Base-by-base conservation (phyloP, 768 basidiomycete genomes). In the Termitomyces sp. region DNA sequence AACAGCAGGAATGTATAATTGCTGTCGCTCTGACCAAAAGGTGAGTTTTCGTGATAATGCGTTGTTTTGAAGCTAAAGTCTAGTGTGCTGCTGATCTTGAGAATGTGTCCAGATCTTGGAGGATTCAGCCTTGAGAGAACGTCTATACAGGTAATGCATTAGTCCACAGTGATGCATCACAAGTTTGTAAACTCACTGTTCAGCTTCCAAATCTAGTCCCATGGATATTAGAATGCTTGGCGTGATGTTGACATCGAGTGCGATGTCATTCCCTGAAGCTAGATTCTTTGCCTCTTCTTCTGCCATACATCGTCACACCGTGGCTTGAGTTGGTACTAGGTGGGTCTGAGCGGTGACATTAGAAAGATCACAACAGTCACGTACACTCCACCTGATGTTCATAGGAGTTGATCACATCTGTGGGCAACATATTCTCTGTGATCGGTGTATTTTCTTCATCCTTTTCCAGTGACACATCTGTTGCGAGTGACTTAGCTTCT, bases 131-230 rank as follows among this genome's bases (percentile, higher is more conserved):
- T 54, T 57, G 44, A 63, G 20, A 16, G 45, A 45, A 28, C 49
- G 55, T 51, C 62, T 63, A 28, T 28, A 28, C 28, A 54, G 7
- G 18, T 62, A 18, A 45, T 57, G 28, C 18, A 50, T 50, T 15
- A 56, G 33, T 28, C 20, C 7, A 24, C 28, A 9, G 35, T 59
- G 36, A 50, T 46, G 51, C 42, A 59, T 51, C 38, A 59, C 44
- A 24, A 50, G 38, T 12, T 22, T 24, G 32, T 35, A 24, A 5
- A 66, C 64, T 38, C 48, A 70, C 69, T 67, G 66, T 45, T 67
- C 62, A 24, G 59, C 60, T 38, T 70, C 65, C 0, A 68, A 52
- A 22, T 68, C 67, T 4, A 70, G 42, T 4, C 65, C 65, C 7
- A 45, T 57, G 5, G 56, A 56, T 13, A 70, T 62, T 7, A 63